Evolutionary conservation across 306 rosid genomes (phyloP).

Genomic region (Clitoria ternatea): DNA sequence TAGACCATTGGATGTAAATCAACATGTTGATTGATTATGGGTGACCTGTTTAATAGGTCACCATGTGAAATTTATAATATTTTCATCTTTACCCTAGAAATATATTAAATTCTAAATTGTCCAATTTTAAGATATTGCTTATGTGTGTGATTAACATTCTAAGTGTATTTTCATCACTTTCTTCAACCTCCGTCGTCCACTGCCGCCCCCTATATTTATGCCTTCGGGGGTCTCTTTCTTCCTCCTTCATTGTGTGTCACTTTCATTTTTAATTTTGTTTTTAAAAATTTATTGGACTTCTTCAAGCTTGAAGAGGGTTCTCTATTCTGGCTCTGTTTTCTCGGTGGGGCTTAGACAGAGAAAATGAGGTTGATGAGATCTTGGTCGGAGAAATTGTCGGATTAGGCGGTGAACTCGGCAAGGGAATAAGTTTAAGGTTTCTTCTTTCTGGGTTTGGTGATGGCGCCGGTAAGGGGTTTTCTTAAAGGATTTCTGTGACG

Average conservation of each 20-base stretch:
- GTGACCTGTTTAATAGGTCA: no score
- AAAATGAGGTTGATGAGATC: conserved; percentile 40
- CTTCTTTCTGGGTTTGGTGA: conserved; percentile 81
- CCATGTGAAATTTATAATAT: no score
- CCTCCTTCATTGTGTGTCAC: conserved; percentile 1
- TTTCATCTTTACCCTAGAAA: no score
- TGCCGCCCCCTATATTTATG: no score
- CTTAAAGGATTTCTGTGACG: conserved; percentile 64
- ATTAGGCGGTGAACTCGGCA: conserved; percentile 53
- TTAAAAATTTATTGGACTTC: neutral
- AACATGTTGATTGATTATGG: no score
- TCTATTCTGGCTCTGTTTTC: conserved; percentile 21
- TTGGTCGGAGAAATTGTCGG: conserved; percentile 24
- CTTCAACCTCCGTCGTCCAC: no score
- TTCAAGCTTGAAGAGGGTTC: conserved; percentile 12
- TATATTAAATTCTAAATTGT: no score
- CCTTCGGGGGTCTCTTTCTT: neutral
- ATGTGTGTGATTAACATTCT: no score
- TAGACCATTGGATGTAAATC: no score
- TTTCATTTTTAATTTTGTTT: neutral
- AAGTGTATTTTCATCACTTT: no score
- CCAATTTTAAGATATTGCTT: no score
- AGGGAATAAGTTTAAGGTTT: conserved; percentile 55
- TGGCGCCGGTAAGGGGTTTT: conserved; percentile 63
- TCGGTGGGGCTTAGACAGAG: conserved; percentile 20